Conservation (phyloP, 176 grass and related monocot species). For the Bromus sterilis region DNA sequence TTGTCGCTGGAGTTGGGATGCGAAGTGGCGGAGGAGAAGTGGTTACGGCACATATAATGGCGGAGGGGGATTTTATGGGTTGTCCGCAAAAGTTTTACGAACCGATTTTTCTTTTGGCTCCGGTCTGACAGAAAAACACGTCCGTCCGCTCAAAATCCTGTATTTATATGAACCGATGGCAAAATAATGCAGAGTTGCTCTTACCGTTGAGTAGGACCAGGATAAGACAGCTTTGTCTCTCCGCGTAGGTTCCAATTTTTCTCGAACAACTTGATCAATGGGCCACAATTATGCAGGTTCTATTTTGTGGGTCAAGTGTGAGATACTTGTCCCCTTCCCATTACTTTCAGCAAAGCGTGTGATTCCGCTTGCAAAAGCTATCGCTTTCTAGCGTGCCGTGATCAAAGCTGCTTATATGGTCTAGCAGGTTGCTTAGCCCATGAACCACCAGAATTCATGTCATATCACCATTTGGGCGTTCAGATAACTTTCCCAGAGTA, state of each 20-base stretch:
- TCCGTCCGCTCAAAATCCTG: too few relatives aligned
- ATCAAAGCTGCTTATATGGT: constrained; percentile 1
- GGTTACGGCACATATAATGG: too few relatives aligned
- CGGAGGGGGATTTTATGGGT: too few relatives aligned
- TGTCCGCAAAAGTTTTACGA: too few relatives aligned
- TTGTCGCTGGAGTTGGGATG: too few relatives aligned
- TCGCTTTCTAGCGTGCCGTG: constrained; percentile 10
- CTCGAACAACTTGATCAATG: not conserved
- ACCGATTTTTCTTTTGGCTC: too few relatives aligned
- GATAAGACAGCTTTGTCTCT: not conserved
- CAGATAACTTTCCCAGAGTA: not conserved
- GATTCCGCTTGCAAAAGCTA: not conserved
- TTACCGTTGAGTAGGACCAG: not conserved
- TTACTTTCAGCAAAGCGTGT: not conserved
- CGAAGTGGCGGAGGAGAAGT: too few relatives aligned
- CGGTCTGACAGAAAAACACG: too few relatives aligned
- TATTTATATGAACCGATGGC: too few relatives aligned
- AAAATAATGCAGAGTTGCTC: too few relatives aligned
- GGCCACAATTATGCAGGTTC: not conserved
- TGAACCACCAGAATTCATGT: not conserved
- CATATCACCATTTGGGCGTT: not conserved
- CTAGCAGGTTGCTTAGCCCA: constrained; percentile 15
- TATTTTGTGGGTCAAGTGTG: constrained; percentile 4
- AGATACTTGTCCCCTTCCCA: constrained; percentile 3
- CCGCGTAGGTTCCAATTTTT: not conserved